Evolutionary conservation across 306 rosid genomes (phyloP).

Genomic region (Ziziphus jujuba): DNA sequence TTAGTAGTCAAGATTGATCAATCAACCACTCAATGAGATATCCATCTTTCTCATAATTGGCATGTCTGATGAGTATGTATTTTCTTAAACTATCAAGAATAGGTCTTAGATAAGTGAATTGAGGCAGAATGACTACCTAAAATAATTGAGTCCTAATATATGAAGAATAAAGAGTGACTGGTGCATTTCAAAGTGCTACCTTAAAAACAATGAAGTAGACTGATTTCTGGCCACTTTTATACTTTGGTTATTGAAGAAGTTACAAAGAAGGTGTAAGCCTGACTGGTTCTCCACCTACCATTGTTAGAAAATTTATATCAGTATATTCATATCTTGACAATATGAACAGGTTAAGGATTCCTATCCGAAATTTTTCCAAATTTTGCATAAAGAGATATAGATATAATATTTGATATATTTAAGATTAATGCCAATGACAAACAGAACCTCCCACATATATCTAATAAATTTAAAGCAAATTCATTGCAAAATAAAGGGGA

Average conservation of each 20-base stretch:
- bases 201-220: conserved; percentile 59
- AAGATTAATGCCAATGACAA: background rate
- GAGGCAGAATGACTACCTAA: background rate
- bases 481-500: background rate
- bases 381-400: background rate
- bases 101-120: background rate
- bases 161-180: conserved; percentile 19
- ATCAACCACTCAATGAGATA: conserved; percentile 19
- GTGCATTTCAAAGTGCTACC: conserved; percentile 45
- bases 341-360: background rate
- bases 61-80: background rate
- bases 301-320: conserved; percentile 4
- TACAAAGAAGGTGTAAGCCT: conserved; percentile 70
- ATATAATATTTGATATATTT: background rate
- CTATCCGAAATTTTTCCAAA: background rate
- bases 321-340: background rate
- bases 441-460: background rate
- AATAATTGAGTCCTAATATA: background rate
- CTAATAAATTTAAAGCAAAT: background rate
- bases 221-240: conserved; percentile 64
- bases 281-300: conserved; percentile 81
- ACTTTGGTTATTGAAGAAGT: conserved; percentile 56
- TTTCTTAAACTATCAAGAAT: background rate
- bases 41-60: background rate
- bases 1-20: conserved; percentile 21